Percentiles rank a stretch among this genome's conserved stretches.
Conservation (phyloP, 2,329 filamentous ascomycete species). For the Arthrinium phaeospermum region DNA sequence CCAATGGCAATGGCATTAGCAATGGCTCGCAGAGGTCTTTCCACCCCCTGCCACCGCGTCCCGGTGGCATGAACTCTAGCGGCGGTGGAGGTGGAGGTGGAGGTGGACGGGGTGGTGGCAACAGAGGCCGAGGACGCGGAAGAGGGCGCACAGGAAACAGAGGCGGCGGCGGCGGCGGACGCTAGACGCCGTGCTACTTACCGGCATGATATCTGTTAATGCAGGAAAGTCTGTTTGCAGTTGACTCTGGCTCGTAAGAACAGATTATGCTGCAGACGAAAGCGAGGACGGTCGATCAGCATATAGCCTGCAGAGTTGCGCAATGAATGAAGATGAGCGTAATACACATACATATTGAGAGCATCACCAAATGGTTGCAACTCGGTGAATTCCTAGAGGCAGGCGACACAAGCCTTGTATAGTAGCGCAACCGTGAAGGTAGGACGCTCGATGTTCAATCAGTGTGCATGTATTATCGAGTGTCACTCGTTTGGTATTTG, state of each 20-base stretch:
- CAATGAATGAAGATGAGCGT: background rate
- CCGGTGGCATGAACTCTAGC: background rate
- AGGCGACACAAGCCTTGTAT: background rate
- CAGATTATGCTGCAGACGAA: background rate
- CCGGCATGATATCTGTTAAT: no score
- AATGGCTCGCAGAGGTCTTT: conserved; percentile 2
- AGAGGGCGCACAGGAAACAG: background rate
- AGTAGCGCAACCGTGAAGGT: background rate
- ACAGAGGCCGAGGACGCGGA: conserved; percentile 1
- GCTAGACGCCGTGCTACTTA: background rate
- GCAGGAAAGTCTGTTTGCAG: background rate
- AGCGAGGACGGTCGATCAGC: background rate
- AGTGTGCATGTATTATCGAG: background rate
- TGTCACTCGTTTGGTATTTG: background rate
- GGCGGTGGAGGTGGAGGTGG: background rate
- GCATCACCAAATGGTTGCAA: background rate
- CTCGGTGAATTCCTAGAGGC: background rate
- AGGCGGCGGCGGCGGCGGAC: background rate
- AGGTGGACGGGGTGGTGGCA: background rate
- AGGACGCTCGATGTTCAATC: background rate
- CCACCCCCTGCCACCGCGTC: background rate
- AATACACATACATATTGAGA: background rate
- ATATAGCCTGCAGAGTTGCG: background rate
- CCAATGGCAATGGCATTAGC: background rate
- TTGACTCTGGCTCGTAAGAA: background rate